Percentiles rank a stretch among this genome's conserved stretches.
phyloP scores from a whole-genome alignment of 2,329 filamentous ascomycete genomes.

The Dichotomopilus funicola region DNA sequence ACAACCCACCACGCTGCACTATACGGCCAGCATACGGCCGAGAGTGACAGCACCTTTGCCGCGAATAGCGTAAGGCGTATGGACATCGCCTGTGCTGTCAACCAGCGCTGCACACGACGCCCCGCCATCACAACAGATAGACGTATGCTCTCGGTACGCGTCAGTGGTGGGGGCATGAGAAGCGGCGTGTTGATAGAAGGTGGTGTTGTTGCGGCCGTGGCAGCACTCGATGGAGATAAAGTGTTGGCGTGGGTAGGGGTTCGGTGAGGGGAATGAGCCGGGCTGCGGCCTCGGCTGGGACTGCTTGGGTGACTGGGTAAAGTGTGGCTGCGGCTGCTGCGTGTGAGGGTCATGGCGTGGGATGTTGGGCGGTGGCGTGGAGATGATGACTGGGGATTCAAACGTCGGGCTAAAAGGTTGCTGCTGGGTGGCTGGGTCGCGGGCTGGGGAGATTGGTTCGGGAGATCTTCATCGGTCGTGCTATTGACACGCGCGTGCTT shows the following conservation, averaged over 20 bases:
- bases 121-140: constrained; percentile 32
- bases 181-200: constrained; percentile 34
- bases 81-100: constrained; percentile 28
- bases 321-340: constrained; percentile 18
- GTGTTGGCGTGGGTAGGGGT: constrained; percentile 27
- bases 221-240: constrained; percentile 1
- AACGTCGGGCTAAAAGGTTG: constrained; percentile 17
- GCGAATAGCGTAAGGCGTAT: constrained; percentile 58
- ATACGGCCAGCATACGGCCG: constrained; percentile 18
- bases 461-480: constrained; percentile 28
- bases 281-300: constrained; percentile 24
- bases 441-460: constrained; percentile 22
- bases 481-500: constrained; percentile 30
- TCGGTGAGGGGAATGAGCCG: constrained; percentile 23
- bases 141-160: constrained; percentile 28
- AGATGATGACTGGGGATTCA: constrained; percentile 13
- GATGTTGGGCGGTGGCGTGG: constrained; percentile 22
- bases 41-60: constrained; percentile 58
- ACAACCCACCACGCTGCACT: constrained; percentile 7
- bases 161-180: constrained; percentile 44
- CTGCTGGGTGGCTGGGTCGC: constrained; percentile 30
- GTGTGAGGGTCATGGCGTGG: constrained; percentile 22
- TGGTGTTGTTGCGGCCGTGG: constrained; percentile 5
- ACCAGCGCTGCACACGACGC: constrained; percentile 32
- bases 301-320: not conserved